Percentiles rank a stretch among this genome's conserved stretches.
Conservation (phyloP, 1,284 basidiomycete genomes). For the Agroathelia rolfsii region DNA sequence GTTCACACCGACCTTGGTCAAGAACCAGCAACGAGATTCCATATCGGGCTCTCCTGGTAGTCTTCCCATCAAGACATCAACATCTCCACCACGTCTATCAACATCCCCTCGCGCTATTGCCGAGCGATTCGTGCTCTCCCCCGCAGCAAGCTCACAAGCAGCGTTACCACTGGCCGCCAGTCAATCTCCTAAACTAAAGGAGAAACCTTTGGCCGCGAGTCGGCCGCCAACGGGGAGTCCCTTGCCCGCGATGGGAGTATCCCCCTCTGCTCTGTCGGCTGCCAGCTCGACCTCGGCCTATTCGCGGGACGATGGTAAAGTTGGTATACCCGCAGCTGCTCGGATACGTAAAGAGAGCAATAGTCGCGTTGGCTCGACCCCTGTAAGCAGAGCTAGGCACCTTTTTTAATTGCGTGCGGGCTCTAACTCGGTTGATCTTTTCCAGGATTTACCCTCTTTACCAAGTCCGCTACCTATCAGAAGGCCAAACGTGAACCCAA, state of each 20-base stretch:
- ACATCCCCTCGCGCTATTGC: conserved; percentile 29
- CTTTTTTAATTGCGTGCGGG: not conserved
- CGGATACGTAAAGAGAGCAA: conserved; percentile 33
- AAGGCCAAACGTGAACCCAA: conserved; percentile 37
- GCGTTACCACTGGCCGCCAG: conserved; percentile 14
- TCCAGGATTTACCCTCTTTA: conserved; percentile 26
- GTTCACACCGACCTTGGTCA: conserved; percentile 53
- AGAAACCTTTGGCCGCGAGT: conserved; percentile 23
- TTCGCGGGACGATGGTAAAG: conserved; percentile 27
- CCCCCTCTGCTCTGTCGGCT: conserved; percentile 18
- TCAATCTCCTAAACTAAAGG: too few relatives aligned
- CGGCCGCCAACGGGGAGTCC: conserved; percentile 20
- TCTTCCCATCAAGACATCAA: conserved; percentile 30
- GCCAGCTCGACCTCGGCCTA: conserved; percentile 27
- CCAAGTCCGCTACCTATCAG: conserved; percentile 46
- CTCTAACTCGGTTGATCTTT: not conserved
- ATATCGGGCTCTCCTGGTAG: conserved; percentile 35
- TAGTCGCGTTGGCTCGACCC: not conserved
- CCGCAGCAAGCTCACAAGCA: conserved; percentile 20
- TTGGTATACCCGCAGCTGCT: conserved; percentile 21
- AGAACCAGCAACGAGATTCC: conserved; percentile 43
- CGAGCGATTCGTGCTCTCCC: conserved; percentile 46
- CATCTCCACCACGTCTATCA: conserved; percentile 32
- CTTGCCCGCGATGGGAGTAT: conserved; percentile 24
- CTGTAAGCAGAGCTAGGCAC: not conserved